Base-by-base conservation (phyloP, 495 filamentous ascomycete genomes). In the Penicillium coffeae region DNA sequence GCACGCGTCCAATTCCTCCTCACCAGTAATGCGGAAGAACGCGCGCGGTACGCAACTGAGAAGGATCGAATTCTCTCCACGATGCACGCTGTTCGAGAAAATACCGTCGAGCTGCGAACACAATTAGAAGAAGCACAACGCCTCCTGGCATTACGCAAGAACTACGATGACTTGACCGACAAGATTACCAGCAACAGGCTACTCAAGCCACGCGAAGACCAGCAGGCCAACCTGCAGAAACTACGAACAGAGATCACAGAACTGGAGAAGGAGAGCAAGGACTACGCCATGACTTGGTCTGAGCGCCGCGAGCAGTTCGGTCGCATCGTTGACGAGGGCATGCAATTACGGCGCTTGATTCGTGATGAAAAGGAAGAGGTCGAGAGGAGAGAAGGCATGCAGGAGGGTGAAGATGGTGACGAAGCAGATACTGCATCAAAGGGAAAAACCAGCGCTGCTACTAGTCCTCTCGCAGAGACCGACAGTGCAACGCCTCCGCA, bases 281-380 rank as follows among this genome's bases (percentile, higher is more conserved):
- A 85, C 30, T 95, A 93, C 66, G 84, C 82, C 8, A 74, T 74
- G 41, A 95, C 89, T 3, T 97, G 92, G 92, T 71, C 78, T 14
- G 89, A 95, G 63, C 76, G 94, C 27, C 69, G 90, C 34, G 86
- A 87, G 58, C 90, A 95, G 68, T 98, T 97, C 67, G 87, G 85
- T 10, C 76, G 82, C 53, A 93, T 98, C 60, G 87, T 96, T 48
- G 89, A 90, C 33, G 91, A 97, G 73, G 87, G 90, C 3, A 87
- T 86, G 82, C 77, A 88, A 51, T 76, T 97, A 55, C 76, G 90
- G 40, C 79, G 85, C 25, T 70, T 95, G 57, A 97, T 98, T 55
- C 81, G 89, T 35, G 90, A 96, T 66, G 90, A 96, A 74, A 96
- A 96, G 66, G 93, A 97, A 64, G 93, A 96, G 69, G 74, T 74